Percentiles rank a stretch among this genome's conserved stretches.
Evolutionary conservation across 805 yeast genomes (phyloP).

Genomic region (Lipomyces anomalus): DNA sequence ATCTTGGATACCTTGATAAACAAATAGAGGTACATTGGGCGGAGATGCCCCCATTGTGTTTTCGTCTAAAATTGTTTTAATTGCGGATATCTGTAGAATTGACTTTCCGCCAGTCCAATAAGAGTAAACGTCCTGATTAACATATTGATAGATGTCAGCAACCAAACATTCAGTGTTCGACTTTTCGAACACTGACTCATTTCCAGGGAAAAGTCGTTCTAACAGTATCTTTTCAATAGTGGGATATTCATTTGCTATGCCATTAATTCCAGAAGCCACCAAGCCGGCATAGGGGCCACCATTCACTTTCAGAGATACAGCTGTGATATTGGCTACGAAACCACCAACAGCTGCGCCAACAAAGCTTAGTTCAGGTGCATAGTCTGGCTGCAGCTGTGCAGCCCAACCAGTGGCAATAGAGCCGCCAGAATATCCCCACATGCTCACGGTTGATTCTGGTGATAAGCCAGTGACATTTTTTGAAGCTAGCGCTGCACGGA

Average conservation of each 20-base stretch:
- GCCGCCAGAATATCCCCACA: conserved; percentile 31
- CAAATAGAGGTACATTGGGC: background rate
- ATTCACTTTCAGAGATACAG: conserved; percentile 11
- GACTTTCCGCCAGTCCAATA: background rate
- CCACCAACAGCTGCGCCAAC: conserved; percentile 27
- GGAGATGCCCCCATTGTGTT: background rate
- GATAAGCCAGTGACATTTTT: conserved; percentile 15
- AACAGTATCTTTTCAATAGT: background rate
- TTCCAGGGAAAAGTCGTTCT: background rate
- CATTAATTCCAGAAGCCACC: background rate
- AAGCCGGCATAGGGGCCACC: background rate
- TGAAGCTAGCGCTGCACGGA: background rate
- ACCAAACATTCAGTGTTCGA: background rate
- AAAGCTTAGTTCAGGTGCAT: conserved; percentile 28
- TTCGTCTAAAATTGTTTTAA: too few relatives aligned
- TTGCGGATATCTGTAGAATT: background rate
- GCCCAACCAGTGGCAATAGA: conserved; percentile 30
- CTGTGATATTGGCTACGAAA: conserved; percentile 22
- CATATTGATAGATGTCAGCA: background rate
- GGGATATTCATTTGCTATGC: background rate
- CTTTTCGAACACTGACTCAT: background rate
- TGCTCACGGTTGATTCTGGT: conserved; percentile 20
- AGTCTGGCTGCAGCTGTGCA: conserved; percentile 20
- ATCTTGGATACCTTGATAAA: background rate
- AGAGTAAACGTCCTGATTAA: background rate